Conservation (phyloP, 1,284 basidiomycete genomes). For the Leccinum subspadiceum region DNA sequence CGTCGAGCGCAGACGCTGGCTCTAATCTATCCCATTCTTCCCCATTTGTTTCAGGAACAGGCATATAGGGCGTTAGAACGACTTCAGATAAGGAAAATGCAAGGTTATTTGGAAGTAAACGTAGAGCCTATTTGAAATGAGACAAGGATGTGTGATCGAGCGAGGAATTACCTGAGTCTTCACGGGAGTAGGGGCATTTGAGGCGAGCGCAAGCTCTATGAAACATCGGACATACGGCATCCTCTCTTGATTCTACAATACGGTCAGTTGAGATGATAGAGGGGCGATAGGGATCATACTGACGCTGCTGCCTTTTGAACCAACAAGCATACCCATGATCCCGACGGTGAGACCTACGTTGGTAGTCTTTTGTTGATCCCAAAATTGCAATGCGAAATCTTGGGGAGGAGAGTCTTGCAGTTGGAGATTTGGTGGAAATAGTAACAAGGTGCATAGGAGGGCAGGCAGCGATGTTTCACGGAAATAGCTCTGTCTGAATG, state of each 20-base stretch:
- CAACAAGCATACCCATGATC: constrained; percentile 74
- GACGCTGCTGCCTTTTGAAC: constrained; percentile 70
- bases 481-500: constrained; percentile 82
- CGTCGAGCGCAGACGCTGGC: constrained; percentile 72
- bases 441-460: constrained; percentile 77
- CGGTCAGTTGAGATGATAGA: constrained; percentile 3
- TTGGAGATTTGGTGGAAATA: constrained; percentile 76
- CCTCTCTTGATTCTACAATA: constrained; percentile 52
- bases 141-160: constrained; percentile 12
- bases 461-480: constrained; percentile 88
- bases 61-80: constrained; percentile 72
- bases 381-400: constrained; percentile 94
- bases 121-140: constrained; percentile 51
- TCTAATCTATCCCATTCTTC: constrained; percentile 85
- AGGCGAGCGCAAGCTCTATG: constrained; percentile 85
- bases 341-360: constrained; percentile 80
- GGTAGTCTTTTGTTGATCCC: constrained; percentile 87
- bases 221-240: constrained; percentile 80
- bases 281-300: not conserved
- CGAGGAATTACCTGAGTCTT: constrained; percentile 70
- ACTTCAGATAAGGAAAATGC: constrained; percentile 62
- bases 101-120: constrained; percentile 61
- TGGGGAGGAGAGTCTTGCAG: constrained; percentile 74
- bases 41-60: constrained; percentile 80
- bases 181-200: constrained; percentile 84